Conservation (phyloP, 129 eudicot genomes). For the Centella asiatica region DNA sequence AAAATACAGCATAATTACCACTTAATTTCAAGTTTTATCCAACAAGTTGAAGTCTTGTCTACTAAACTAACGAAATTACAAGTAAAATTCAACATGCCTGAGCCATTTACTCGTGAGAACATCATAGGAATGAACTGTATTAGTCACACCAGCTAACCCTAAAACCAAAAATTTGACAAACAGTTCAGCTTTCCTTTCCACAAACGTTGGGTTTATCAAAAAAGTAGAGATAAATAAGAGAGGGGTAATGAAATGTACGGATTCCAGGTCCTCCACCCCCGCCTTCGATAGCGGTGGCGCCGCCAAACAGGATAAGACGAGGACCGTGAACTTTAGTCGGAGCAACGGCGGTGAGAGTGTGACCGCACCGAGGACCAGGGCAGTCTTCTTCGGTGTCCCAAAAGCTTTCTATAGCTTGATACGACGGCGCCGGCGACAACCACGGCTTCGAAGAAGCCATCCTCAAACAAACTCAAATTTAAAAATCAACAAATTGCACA, state of each 20-base stretch:
- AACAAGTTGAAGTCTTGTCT: background rate
- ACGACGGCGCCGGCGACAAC: constrained; percentile 82
- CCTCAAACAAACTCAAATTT: background rate
- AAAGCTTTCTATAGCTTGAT: constrained; percentile 43
- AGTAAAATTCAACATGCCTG: constrained; percentile 30
- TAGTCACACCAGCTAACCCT: constrained; percentile 98
- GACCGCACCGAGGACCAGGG: constrained; percentile 90
- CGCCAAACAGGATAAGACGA: constrained; percentile 81
- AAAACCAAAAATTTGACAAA: constrained; percentile 6
- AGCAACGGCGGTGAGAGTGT: constrained; percentile 86
- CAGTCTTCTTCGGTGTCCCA: constrained; percentile 86
- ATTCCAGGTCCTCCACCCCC: constrained; percentile 80
- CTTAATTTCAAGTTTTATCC: background rate
- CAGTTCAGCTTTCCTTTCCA: background rate
- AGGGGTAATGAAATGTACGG: constrained; percentile 26
- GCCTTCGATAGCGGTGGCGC: constrained; percentile 92
- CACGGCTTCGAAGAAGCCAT: constrained; percentile 65
- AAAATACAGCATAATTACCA: constrained; percentile 5
- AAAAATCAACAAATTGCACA: background rate
- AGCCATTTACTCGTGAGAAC: constrained; percentile 87
- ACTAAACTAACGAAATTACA: background rate
- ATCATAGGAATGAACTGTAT: constrained; percentile 84
- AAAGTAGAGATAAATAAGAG: background rate
- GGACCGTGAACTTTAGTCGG: constrained; percentile 81
- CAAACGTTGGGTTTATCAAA: background rate